Evolutionary conservation across 177 flowering plant genomes (phyloP).

Genomic region (Telopea speciosissima): DNA sequence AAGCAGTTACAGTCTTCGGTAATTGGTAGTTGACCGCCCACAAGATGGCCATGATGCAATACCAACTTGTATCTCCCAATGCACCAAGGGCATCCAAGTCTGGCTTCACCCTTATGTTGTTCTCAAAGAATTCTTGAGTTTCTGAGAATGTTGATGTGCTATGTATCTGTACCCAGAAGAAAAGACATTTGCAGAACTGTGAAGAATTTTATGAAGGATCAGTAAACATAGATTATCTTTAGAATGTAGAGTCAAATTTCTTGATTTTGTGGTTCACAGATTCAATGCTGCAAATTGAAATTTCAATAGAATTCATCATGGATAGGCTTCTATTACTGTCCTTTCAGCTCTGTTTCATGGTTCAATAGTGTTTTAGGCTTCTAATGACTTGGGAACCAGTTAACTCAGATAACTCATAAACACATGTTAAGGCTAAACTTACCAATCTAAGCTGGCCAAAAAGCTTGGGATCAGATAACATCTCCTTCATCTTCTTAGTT

Average conservation of each 20-base stretch:
- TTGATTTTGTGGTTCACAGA: too few species aligned
- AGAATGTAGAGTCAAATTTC: too few species aligned
- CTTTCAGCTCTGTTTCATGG: too few species aligned
- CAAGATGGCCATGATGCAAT: conserved; percentile 52
- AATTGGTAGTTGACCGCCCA: conserved; percentile 50
- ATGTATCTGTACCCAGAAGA: conserved; percentile 33
- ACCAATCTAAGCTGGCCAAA: conserved; percentile 26
- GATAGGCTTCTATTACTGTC: too few species aligned
- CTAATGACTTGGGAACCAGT: too few species aligned
- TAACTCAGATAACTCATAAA: too few species aligned
- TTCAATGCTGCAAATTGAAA: too few species aligned
- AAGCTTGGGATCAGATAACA: conserved; percentile 16
- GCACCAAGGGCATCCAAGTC: conserved; percentile 54
- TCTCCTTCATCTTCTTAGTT: conserved; percentile 27
- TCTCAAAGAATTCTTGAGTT: conserved; percentile 29
- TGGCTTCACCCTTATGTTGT: conserved; percentile 47
- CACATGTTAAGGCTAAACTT: not conserved
- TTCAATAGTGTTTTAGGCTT: too few species aligned
- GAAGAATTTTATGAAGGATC: not conserved
- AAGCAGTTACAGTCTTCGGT: conserved; percentile 42
- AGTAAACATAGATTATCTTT: too few species aligned
- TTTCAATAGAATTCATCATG: too few species aligned
- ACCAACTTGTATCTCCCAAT: conserved; percentile 66
- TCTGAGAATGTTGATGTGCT: conserved; percentile 34
- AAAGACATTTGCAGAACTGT: not conserved